Conservation (phyloP, 2,329 filamentous ascomycete genomes). For the Alternaria arborescens region DNA sequence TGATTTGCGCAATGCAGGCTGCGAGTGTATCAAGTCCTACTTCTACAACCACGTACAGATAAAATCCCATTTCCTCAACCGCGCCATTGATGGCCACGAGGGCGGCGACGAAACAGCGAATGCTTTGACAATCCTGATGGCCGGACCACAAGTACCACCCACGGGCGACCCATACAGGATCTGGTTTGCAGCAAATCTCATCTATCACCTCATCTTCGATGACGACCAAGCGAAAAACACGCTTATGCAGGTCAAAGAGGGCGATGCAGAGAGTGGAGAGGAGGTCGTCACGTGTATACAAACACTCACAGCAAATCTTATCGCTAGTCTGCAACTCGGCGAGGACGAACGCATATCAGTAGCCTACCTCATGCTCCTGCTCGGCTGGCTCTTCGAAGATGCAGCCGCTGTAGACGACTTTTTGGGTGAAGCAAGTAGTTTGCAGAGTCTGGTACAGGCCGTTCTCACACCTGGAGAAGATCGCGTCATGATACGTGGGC, state of each 20-base stretch:
- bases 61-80: slow-evolving; percentile 81
- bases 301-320: slow-evolving; percentile 83
- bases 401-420: slow-evolving; percentile 92
- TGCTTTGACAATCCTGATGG: slow-evolving; percentile 82
- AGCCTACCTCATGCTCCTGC: slow-evolving; percentile 88
- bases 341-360: slow-evolving; percentile 82
- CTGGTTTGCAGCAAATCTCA: slow-evolving; percentile 88
- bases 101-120: slow-evolving; percentile 87
- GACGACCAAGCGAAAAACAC: slow-evolving; percentile 79
- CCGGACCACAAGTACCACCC: slow-evolving; percentile 68
- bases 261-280: slow-evolving; percentile 86
- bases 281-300: slow-evolving; percentile 96
- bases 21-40: slow-evolving; percentile 92
- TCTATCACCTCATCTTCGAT: slow-evolving; percentile 86
- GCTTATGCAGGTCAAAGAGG: slow-evolving; percentile 85
- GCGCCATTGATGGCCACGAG: slow-evolving; percentile 87
- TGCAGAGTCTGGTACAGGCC: slow-evolving; percentile 84
- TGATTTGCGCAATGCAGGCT: slow-evolving; percentile 83
- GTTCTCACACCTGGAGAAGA: slow-evolving; percentile 63
- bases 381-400: slow-evolving; percentile 91
- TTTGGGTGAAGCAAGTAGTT: slow-evolving; percentile 86
- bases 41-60: slow-evolving; percentile 84
- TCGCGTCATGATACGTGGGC: slow-evolving; percentile 76
- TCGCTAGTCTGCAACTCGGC: slow-evolving; percentile 76
- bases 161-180: slow-evolving; percentile 81